Evolutionary conservation across 176 grass and related monocot genomes (phyloP).

Genomic region (Aegilops speltoides): DNA sequence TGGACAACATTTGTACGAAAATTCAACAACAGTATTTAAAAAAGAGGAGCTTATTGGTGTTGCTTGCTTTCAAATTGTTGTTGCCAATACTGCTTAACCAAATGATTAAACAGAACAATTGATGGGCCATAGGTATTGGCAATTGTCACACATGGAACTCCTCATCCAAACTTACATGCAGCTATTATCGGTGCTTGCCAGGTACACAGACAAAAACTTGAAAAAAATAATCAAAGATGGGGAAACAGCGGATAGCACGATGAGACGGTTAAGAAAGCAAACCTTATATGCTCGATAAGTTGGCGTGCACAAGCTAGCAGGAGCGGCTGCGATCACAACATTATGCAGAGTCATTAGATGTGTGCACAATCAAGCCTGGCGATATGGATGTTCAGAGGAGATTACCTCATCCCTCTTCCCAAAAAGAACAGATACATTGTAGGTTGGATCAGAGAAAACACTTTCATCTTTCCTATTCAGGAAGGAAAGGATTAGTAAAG

Average conservation of each 20-base stretch:
- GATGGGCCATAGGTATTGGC: not conserved
- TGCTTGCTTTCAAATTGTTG: not conserved
- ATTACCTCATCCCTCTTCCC: slow-evolving; percentile 95
- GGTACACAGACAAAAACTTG: not conserved
- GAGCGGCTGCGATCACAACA: slow-evolving; percentile 58
- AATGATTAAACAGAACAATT: not conserved
- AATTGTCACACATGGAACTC: not conserved
- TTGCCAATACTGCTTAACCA: not conserved
- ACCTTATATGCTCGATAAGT: slow-evolving; percentile 97
- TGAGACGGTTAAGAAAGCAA: slow-evolving; percentile 5
- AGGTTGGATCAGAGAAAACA: slow-evolving; percentile 85
- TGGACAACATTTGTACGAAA: not conserved
- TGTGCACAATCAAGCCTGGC: slow-evolving; percentile 1
- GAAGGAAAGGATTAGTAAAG: not conserved
- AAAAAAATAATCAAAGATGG: not conserved
- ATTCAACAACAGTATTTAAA: not conserved
- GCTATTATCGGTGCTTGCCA: not conserved
- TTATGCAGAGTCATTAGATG: slow-evolving; percentile 15
- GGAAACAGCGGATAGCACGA: not conserved
- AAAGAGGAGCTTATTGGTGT: not conserved
- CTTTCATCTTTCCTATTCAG: slow-evolving; percentile 81
- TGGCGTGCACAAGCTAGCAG: slow-evolving; percentile 78
- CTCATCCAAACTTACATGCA: not conserved
- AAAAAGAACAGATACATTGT: slow-evolving; percentile 79
- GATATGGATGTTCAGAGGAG: not conserved